These are phyloP conservation scores for Heteromeles arbutifolia DNA, from an alignment of 306 rosid genomes.

Conservation along the genomic window DNA sequence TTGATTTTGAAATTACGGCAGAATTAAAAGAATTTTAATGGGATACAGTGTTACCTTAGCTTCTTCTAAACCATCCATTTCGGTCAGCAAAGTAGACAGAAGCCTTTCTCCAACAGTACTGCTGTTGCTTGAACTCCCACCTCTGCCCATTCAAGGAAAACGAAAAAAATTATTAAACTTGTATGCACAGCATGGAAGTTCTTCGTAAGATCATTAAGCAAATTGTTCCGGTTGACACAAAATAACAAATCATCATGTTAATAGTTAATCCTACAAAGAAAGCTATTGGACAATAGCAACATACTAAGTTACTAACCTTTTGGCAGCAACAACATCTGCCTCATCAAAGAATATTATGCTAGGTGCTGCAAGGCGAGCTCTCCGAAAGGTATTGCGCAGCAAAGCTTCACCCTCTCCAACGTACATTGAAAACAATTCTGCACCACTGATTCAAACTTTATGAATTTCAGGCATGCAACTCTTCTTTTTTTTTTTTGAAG, in stretches of 20 bases:
- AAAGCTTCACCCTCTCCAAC: slow-evolving; percentile 94
- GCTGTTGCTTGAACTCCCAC: slow-evolving; percentile 67
- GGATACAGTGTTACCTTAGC: slow-evolving; percentile 51
- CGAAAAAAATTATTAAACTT: slow-evolving; percentile 3
- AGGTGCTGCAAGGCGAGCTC: slow-evolving; percentile 86
- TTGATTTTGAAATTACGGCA: neutral
- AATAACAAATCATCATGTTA: neutral
- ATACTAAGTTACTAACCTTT: slow-evolving; percentile 56
- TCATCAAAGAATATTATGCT: slow-evolving; percentile 90
- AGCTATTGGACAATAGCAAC: neutral
- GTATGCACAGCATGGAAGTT: neutral
- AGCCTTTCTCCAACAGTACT: slow-evolving; percentile 75
- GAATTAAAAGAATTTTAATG: neutral
- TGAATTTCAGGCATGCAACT: slow-evolving; percentile 15
- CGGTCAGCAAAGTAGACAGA: slow-evolving; percentile 82
- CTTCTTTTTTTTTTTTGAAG: too few species aligned
- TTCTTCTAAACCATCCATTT: slow-evolving; percentile 95
- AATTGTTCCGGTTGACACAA: neutral
- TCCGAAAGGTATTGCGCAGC: slow-evolving; percentile 73
- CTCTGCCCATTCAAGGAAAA: slow-evolving; percentile 40
- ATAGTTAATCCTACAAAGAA: neutral
- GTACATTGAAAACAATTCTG: slow-evolving; percentile 88
- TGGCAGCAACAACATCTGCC: slow-evolving; percentile 80
- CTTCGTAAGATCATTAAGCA: neutral
- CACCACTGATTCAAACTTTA: slow-evolving; percentile 58